Evolutionary conservation across 2,329 filamentous ascomycete genomes (phyloP), one percentile per base, ranked within the genome.

Genomic region (Scorias spongiosa): DNA sequence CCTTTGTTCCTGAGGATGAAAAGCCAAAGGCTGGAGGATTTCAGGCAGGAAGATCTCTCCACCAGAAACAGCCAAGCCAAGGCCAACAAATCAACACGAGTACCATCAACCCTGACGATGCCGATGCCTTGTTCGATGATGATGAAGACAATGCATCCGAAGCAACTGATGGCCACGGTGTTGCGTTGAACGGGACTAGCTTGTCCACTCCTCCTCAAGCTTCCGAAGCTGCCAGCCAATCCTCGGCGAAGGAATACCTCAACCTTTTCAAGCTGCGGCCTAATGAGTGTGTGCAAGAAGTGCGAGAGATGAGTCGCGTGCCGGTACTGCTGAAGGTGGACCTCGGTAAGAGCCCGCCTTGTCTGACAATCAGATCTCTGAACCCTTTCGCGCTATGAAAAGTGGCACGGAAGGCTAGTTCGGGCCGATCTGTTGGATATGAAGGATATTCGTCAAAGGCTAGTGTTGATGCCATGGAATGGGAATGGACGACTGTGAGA

Each of bases 271-370:
- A 80, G 54, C 72, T 98, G 54, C 76, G 91, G 42, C 89, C 98
- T 64, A 84, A 93, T 66, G 82, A 84, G 54, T 93, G 93, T 69
- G 95, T 98, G 58, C 91, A 98, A 67, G 91, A 98, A 64, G 87
- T 98, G 52, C 88, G 81, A 46, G 91, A 98, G 72, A 95, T 98
- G 88, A 89, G 86, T 38, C 76, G 89, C 54, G 84, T 98, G 48
- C 91, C 91, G n/a, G 84, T 98, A 53, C 93, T 98, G 62, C 69
- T 98, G 58, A 96, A 94, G 80, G 96, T 91, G 52, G 91, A 98
- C 68, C 76, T 98, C 58, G 85, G 75, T 68, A 98, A 98, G 84
- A 96, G 89, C 70, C 91, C 91, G 68, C 91, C 91, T 88, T 88
- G 83, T 70, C 65, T 88, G 63, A 87, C 83, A n/a, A 87, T 87